Base-by-base conservation (phyloP, 805 yeast species). In the Cyberlindnera petersonii region DNA sequence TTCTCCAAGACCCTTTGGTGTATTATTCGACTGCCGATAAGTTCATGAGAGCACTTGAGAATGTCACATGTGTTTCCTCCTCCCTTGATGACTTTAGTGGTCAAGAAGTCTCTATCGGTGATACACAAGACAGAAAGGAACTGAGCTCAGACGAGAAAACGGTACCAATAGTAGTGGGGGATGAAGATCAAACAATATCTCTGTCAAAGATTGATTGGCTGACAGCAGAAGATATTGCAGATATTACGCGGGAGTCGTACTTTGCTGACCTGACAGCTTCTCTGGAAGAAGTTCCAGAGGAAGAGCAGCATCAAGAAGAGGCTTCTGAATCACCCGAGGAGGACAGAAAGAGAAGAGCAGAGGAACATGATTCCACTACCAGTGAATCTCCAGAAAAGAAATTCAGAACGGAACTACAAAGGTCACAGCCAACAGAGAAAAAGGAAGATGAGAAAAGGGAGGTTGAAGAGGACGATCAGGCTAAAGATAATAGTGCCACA, bases 1-100 rank as follows among this genome's bases (percentile, higher is more conserved):
- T 75, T 9, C 46, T 74, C 6, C 39, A 53, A n/a, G 62, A 64
- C 33, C 79, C 80, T 3, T 60, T 64, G 26, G 63, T 63, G 14
- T 68, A 66, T 47, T 62, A 59, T 30, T 57, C 59, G 15, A 53
- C 58, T 5, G 49, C 69, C 1, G 46, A 54, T n/a, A 75, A 75
- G 49, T 74, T 65, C 47, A 57, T 72, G 21, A 62, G 69, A 37
- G 71, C 78, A 0, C 35, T 75, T 18, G 60, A 53, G 15, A 58
- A 52, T 14, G 44, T 52, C 1, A 32, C 44, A 0, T 39, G 43
- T 22, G 59, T 55, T 0, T 28, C 49, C 2, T 50, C 59, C 2
- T 37, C 44, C 7, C 9, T 31, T 0, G 20, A 31, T 4, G 51
- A 45, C 15, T 56, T 45, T 34, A 35, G 26, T 5, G 34, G 14